Evolutionary conservation across 805 yeast species (phyloP).

Genomic region (Pichia gijzeniarum): DNA sequence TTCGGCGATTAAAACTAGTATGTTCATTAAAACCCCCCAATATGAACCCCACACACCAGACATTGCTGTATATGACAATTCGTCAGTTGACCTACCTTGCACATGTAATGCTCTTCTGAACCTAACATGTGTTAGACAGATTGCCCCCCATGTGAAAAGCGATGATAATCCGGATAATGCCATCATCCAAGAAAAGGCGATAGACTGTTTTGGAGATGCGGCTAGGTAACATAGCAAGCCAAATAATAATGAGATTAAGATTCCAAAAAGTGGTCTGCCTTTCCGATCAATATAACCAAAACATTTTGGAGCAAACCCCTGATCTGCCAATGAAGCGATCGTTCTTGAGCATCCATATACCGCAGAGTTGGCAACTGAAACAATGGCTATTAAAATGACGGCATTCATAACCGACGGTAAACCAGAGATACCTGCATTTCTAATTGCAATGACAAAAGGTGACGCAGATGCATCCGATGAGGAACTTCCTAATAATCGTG

Average conservation of each 20-base stretch:
- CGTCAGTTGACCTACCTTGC: too few relatives aligned
- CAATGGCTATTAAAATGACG: slow-evolving; percentile 46
- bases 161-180: slow-evolving; percentile 65
- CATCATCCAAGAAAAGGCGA: slow-evolving; percentile 61
- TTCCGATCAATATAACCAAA: slow-evolving; percentile 53
- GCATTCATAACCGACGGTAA: slow-evolving; percentile 77
- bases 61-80: too few relatives aligned
- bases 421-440: slow-evolving; percentile 56
- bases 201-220: slow-evolving; percentile 48
- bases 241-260: slow-evolving; percentile 42
- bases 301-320: slow-evolving; percentile 67
- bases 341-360: slow-evolving; percentile 71
- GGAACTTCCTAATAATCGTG: too few relatives aligned
- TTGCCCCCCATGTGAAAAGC: slow-evolving; percentile 56
- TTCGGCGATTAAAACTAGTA: too few relatives aligned
- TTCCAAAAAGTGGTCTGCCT: slow-evolving; percentile 64
- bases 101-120: slow-evolving; percentile 54
- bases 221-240: slow-evolving; percentile 62
- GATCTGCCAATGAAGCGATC: slow-evolving; percentile 63
- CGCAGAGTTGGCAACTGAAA: slow-evolving; percentile 71
- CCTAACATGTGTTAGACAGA: slow-evolving; percentile 48
- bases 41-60: too few relatives aligned
- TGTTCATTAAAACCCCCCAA: too few relatives aligned
- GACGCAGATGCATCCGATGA: slow-evolving; percentile 62
- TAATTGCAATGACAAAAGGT: slow-evolving; percentile 82